A percentile compares a stretch with the other conserved stretches of the same genome.
These are phyloP conservation scores for Amesomyces nigricolor DNA, from an alignment of 2,329 filamentous ascomycete species.

Conservation along the genomic window DNA sequence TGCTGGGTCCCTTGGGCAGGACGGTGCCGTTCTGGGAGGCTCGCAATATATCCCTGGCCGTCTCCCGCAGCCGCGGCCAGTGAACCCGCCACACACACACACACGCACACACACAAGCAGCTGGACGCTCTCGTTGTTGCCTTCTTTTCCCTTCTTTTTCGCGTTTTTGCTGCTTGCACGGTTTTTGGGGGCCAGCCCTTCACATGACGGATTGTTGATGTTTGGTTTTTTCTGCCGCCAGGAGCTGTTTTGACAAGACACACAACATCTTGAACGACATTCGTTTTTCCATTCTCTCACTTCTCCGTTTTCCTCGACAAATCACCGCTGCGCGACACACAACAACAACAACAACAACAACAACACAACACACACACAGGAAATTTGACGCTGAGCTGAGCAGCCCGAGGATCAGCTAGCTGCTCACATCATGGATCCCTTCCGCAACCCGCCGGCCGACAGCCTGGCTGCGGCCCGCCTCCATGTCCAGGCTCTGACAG, in stretches of 20 bases:
- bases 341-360: too few relatives aligned
- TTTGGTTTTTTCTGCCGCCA: slow-evolving; percentile 1
- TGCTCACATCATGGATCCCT: slow-evolving; percentile 24
- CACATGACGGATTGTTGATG: slow-evolving; percentile 15
- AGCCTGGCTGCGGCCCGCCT: slow-evolving; percentile 30
- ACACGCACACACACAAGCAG: too few relatives aligned
- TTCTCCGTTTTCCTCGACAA: not conserved
- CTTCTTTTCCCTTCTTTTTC: slow-evolving; percentile 6
- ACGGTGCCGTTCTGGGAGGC: slow-evolving; percentile 9
- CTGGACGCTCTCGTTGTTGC: not conserved
- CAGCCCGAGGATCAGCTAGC: not conserved
- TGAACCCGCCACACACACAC: not conserved
- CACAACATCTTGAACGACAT: not conserved
- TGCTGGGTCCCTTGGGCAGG: not conserved
- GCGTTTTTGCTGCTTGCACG: not conserved
- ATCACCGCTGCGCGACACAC: not conserved
- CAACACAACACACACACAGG: not conserved
- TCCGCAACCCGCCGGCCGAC: slow-evolving; percentile 26
- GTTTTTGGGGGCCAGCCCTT: not conserved
- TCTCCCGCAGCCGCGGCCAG: slow-evolving; percentile 9
- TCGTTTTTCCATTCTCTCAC: not conserved
- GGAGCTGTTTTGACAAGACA: not conserved
- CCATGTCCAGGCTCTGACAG: slow-evolving; percentile 31
- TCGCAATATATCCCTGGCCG: slow-evolving; percentile 17
- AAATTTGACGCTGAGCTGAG: slow-evolving; percentile 1